Conservation (phyloP, 129 eudicot genomes). For the Ambrosia artemisiifolia region DNA sequence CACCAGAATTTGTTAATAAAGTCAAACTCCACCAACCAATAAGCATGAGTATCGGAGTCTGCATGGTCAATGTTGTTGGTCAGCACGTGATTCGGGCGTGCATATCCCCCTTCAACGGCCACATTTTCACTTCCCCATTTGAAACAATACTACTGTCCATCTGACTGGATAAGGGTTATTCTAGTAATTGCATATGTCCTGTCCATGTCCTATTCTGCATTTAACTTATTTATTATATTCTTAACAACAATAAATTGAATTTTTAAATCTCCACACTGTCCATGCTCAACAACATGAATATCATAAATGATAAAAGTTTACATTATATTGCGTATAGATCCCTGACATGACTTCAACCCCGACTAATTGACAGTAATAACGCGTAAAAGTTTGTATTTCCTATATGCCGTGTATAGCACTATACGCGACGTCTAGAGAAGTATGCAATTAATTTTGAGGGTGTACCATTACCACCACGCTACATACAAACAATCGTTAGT, state of each 20-base stretch:
- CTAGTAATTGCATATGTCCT: conserved; percentile 15
- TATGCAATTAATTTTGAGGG: too few relatives aligned
- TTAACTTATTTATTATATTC: neutral
- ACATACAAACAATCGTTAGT: too few relatives aligned
- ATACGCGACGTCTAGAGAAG: too few relatives aligned
- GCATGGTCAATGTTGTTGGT: conserved; percentile 25
- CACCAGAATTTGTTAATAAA: neutral
- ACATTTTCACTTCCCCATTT: conserved; percentile 8
- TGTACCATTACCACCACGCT: too few relatives aligned
- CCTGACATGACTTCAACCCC: too few relatives aligned
- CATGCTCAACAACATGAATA: neutral
- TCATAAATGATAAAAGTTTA: neutral
- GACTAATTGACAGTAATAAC: too few relatives aligned
- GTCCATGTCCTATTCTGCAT: neutral
- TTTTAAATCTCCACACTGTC: neutral
- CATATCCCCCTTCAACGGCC: conserved; percentile 31
- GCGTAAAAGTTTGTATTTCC: too few relatives aligned
- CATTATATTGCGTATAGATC: too few relatives aligned
- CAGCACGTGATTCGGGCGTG: conserved; percentile 32
- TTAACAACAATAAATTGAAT: neutral
- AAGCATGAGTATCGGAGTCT: neutral
- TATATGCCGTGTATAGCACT: too few relatives aligned
- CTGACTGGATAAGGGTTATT: conserved; percentile 16
- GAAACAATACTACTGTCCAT: conserved; percentile 6
- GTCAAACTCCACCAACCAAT: conserved; percentile 25